Percentiles rank a stretch among this genome's conserved stretches.
These are phyloP conservation scores for Sideroxylon spinosum DNA, from an alignment of 179 eudicot species.

Conservation along the genomic window DNA sequence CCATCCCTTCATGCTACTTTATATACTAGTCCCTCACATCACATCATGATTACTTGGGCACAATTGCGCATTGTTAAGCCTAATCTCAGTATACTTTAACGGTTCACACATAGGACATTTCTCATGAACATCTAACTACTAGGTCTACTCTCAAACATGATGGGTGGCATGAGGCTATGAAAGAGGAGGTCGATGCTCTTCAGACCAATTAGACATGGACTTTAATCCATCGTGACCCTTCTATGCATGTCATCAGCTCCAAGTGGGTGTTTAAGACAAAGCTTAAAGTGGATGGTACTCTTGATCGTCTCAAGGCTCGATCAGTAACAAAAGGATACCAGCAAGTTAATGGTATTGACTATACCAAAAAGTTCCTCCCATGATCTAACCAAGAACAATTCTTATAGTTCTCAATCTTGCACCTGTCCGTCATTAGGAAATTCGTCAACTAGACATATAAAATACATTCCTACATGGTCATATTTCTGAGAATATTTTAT, in stretches of 20 bases:
- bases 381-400: not conserved
- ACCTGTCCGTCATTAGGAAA: not conserved
- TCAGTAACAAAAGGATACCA: not conserved
- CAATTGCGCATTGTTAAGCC: too few species aligned
- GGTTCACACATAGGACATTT: too few species aligned
- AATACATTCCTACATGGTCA: conserved; percentile 5
- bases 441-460: conserved; percentile 3
- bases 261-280: not conserved
- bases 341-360: conserved; percentile 3
- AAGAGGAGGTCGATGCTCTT: not conserved
- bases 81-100: too few species aligned
- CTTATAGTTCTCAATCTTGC: not conserved
- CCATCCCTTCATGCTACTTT: too few species aligned
- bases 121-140: too few species aligned
- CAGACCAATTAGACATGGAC: not conserved
- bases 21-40: too few species aligned
- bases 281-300: not conserved
- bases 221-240: not conserved
- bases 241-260: not conserved
- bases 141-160: not conserved
- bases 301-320: not conserved
- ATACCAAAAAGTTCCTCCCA: not conserved
- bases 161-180: not conserved
- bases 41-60: too few species aligned
- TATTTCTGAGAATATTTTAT: not conserved